Percentiles rank a stretch among this genome's conserved stretches.
Conservation (phyloP, 2,329 filamentous ascomycete species). For the Bipolaris sorokiniana region DNA sequence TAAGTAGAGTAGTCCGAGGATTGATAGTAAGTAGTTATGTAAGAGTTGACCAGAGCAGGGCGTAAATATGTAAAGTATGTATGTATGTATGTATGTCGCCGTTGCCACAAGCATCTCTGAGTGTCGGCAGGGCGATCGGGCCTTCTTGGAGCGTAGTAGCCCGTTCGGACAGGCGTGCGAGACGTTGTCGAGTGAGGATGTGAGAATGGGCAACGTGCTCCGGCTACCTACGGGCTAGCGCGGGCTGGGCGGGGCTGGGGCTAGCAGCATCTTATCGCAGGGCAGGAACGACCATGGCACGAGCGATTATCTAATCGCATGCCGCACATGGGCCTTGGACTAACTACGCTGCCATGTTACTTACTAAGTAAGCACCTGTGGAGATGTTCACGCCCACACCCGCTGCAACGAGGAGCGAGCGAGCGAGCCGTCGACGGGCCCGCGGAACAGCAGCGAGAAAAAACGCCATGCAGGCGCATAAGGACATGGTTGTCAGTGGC, state of each 20-base stretch:
- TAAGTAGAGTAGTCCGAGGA: too few species aligned
- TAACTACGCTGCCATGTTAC: too few species aligned
- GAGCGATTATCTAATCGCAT: slow-evolving; percentile 6
- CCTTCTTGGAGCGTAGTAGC: neutral
- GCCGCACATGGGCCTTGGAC: neutral
- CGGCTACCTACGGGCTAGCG: slow-evolving; percentile 8
- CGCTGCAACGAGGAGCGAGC: neutral
- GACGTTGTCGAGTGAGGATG: slow-evolving; percentile 11
- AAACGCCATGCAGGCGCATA: neutral
- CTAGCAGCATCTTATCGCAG: slow-evolving; percentile 1
- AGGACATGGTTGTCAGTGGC: neutral
- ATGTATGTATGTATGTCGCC: neutral
- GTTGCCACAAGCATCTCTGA: neutral
- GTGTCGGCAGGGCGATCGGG: neutral
- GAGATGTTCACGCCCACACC: neutral
- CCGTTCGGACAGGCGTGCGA: neutral
- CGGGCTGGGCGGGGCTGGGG: slow-evolving; percentile 1
- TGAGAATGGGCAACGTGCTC: slow-evolving; percentile 10
- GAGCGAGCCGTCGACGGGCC: neutral
- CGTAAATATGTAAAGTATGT: neutral
- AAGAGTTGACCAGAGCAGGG: neutral
- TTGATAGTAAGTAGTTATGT: too few species aligned
- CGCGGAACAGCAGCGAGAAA: neutral
- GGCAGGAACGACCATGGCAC: slow-evolving; percentile 2
- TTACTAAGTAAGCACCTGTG: neutral